Percentiles rank a stretch among this genome's conserved stretches.
Conservation (phyloP, 495 filamentous ascomycete species). For the Pyrenopolyporus hunteri region DNA sequence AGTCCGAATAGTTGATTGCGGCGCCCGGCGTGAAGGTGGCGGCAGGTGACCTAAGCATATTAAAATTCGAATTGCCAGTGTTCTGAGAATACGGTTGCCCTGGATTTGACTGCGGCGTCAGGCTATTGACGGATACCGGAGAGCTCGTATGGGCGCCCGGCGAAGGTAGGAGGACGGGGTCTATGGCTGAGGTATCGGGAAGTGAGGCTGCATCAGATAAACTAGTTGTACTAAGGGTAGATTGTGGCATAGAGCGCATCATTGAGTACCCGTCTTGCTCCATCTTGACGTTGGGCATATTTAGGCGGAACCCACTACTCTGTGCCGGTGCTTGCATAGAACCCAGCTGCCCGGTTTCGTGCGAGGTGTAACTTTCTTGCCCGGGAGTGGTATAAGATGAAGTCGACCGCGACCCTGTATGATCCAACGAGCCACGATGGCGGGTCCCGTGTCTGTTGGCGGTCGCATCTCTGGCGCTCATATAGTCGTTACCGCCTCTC, state of each 20-base stretch:
- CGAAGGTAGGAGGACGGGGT: conserved; percentile 53
- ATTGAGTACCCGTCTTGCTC: conserved; percentile 49
- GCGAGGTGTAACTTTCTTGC: conserved; percentile 36
- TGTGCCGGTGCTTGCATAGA: conserved; percentile 36
- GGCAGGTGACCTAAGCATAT: conserved; percentile 34
- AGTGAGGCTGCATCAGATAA: conserved; percentile 38
- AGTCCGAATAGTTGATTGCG: conserved; percentile 44
- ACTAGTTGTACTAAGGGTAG: conserved; percentile 44
- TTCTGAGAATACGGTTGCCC: conserved; percentile 33
- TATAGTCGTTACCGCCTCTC: conserved; percentile 43
- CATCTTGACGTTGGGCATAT: conserved; percentile 45
- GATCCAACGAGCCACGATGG: conserved; percentile 32
- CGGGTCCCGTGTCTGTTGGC: conserved; percentile 39
- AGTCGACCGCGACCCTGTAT: conserved; percentile 29
- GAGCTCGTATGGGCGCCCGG: conserved; percentile 43
- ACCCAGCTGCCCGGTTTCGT: conserved; percentile 35
- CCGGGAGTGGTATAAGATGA: conserved; percentile 31
- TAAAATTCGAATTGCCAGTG: conserved; percentile 35
- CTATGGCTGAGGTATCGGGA: conserved; percentile 52
- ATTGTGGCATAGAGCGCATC: conserved; percentile 44
- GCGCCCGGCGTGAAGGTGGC: conserved; percentile 32
- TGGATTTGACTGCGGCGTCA: conserved; percentile 35
- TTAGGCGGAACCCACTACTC: conserved; percentile 38
- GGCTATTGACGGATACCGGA: conserved; percentile 35
- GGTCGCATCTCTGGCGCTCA: conserved; percentile 41